Base-by-base conservation (phyloP, 1,284 basidiomycete species). In the Vanrija sp. region DNA sequence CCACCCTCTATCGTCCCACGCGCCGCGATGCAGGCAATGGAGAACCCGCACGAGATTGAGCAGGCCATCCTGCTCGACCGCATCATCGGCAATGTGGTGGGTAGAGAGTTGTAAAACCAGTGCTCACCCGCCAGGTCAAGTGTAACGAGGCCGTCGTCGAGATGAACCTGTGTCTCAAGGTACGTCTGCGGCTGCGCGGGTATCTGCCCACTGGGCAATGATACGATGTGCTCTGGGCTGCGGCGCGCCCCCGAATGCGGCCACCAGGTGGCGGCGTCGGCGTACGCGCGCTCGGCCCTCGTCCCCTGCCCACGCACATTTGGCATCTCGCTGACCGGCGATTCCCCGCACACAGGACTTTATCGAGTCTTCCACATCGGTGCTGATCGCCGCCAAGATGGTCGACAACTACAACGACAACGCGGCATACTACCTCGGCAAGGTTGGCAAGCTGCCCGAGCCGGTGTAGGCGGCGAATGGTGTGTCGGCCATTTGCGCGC, bases 1-100 rank as follows among this genome's bases (percentile, higher is more conserved):
- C 28, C 10, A 28, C 28, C 7, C 34, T n/a, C n/a, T n/a, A 34
- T 34, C 34, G 34, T 34, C 34, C 34, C 34, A 34, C 34, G 5
- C 34, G 12, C 28, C 9, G 14, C 34, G 14, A 34, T 34, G 34
- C 34, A 34, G 34, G 34, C 34, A 7, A 92, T 93, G 90, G 88
- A 92, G 77, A 92, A 91, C 72, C 90, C 88, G 25, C 89, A 95
- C 69, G 89, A 91, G 59, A 90, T 93, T 74, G 82, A 89, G 58
- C 92, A 96, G 72, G 89, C 88, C 34, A 85, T 92, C 39, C 82
- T 95, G 34, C 81, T 95, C 3, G 90, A 93, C 67, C 83, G 92
- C 26, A 94, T 96, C 62, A 80, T 92, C 40, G 93, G 92, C 77
- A 95, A 91, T 65, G 85, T 88, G 10, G 91, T 92, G 62, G 66